Base-by-base conservation (phyloP, 2,329 filamentous ascomycete species). In the Fusarium bactridioides region DNA sequence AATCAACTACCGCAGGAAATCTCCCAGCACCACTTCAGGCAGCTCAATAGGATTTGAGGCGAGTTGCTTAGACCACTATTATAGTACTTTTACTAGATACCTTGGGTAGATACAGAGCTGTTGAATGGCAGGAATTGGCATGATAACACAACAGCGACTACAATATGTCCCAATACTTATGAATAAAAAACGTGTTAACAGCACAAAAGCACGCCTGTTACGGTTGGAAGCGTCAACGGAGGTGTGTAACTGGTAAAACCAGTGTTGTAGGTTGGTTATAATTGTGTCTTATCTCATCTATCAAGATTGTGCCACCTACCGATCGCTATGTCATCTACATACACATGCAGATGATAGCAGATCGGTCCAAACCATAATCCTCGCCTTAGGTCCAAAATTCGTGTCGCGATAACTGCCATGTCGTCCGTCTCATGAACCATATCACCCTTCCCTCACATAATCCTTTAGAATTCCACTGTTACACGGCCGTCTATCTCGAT, bases 381-480 rank as follows among this genome's bases (percentile, higher is more conserved):
- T 44, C 47, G 38, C 44, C 48, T 45, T 40, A 38, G 29, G 48
- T 35, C 27, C 41, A 44, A 63, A 60, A 61, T 66, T 67, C 56
- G 66, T 65, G 38, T 64, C 64, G 58, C 56, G 54, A 67, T 67
- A 57, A 66, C 37, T 67, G 38, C 48, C 50, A 56, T 64, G 45
- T 72, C 69, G 18, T 72, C 53, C 61, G 27, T 70, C 66, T 64
- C 61, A 31, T 71, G 63, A 71, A 61, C 67, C 69, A 55, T 70
- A 16, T 25, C 45, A 43, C 38, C 35, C 19, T 41, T 38, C 50
- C 25, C 33, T 51, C 43, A 55, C 23, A 51, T 61, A 16, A 43
- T 55, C 56, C 47, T 47, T 43, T 48, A n/a, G 13, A 53, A 45
- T 29, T 50, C 48, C 40, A 47, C 63, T 63, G 53, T 67, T 62